Base-by-base conservation (phyloP, 176 grass and related monocot species). In the Canna indica region DNA sequence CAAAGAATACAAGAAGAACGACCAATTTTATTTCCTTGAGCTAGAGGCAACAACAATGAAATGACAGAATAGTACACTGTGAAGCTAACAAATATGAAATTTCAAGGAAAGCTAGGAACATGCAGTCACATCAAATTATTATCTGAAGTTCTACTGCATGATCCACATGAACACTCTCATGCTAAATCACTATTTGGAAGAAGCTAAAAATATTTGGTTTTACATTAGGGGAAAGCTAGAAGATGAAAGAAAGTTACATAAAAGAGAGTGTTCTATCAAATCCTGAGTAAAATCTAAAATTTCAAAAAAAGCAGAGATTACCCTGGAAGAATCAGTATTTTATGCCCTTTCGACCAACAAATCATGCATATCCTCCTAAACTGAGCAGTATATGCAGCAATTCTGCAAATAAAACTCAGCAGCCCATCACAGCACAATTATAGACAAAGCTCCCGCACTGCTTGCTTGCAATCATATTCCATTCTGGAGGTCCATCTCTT, bases 351-450 rank as follows among this genome's bases (percentile, higher is more conserved):
- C 68, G 62, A 81, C 48, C 84, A 77, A 79, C 62, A 71, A 86
- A 90, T 90, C 83, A 81, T 75, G 83, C 78, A 76, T 64, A 78
- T 54, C 82, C 77, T 70, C 78, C 50, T 83, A 71, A 69, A 32
- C 52, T 69, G 65, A 76, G 53, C 66, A 66, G 68, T 24, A 82
- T 25, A 32, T 65, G 76, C 39, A 71, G 39, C 20, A 30, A 61
- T 39, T 45, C 36, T 31, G 25, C 60, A 28, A 61, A 81, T 65
- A 75, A 46, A 88, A 31, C 16, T 97, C 86, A 97, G 77, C 93
- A 97, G 39, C 86, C 88, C 93, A 97, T 97, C 60, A 97, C 89
- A 74, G 93, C 88, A 67, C 93, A 97, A 69, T 97, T 97, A 85
- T 92, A 97, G 28, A 97, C 93, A 76, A 97, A 97, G 81, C 85